Conservation (phyloP, 2,329 filamentous ascomycete genomes). For the Juglanconis oblonga region DNA sequence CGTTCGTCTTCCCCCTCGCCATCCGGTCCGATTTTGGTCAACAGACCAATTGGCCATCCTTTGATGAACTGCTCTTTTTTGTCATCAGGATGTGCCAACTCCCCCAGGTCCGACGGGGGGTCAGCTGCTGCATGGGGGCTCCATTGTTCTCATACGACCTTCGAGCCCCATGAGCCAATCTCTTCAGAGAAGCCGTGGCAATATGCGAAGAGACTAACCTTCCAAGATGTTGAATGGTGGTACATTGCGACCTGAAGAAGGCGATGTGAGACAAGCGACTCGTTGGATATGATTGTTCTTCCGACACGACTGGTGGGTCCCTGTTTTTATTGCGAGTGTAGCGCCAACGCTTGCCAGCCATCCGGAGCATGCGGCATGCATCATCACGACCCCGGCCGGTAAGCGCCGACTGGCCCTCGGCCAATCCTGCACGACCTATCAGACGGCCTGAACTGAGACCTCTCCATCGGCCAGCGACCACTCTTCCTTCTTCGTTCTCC, state of each 20-base stretch:
- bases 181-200: constrained; percentile 36
- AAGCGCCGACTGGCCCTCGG: constrained; percentile 47
- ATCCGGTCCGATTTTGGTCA: constrained; percentile 5
- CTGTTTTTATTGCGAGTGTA: constrained; percentile 36
- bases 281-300: constrained; percentile 39
- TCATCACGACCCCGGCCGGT: constrained; percentile 37
- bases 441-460: constrained; percentile 32
- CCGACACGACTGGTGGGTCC: constrained; percentile 40
- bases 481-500: constrained; percentile 24
- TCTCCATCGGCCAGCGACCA: constrained; percentile 27
- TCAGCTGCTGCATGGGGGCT: constrained; percentile 5
- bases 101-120: constrained; percentile 5
- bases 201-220: constrained; percentile 25
- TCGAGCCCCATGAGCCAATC: constrained; percentile 40
- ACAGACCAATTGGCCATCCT: neutral
- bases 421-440: constrained; percentile 40
- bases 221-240: constrained; percentile 21
- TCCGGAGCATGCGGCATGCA: constrained; percentile 30
- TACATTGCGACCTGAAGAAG: constrained; percentile 32
- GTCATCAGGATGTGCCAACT: constrained; percentile 6
- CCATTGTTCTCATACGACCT: constrained; percentile 31
- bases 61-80: constrained; percentile 1
- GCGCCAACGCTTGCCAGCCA: constrained; percentile 34
- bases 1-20: constrained; percentile 6
- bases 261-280: constrained; percentile 45